Conservation (phyloP, 768 basidiomycete genomes). For the Termitomyces sp. region DNA sequence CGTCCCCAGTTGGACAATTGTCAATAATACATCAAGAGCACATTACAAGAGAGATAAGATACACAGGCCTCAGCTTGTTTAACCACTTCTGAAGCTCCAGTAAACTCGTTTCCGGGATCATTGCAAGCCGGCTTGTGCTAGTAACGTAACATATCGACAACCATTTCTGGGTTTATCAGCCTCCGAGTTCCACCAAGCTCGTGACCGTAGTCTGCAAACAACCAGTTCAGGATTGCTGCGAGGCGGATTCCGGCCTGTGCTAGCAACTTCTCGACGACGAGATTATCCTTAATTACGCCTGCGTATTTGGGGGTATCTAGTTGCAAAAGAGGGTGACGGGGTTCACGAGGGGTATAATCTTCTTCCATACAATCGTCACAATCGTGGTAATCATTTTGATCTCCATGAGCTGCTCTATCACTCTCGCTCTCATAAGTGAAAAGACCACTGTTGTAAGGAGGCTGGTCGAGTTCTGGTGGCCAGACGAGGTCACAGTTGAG, state of each 20-base stretch:
- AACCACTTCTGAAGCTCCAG: too few relatives aligned
- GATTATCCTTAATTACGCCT: conserved; percentile 56
- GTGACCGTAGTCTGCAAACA: conserved; percentile 42
- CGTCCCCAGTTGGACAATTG: too few relatives aligned
- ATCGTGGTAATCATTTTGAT: conserved; percentile 9
- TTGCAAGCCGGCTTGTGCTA: not conserved
- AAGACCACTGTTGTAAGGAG: conserved; percentile 26
- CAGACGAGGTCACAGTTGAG: conserved; percentile 83
- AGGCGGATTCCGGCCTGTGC: conserved; percentile 81
- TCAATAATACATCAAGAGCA: not conserved
- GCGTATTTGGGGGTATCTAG: conserved; percentile 80
- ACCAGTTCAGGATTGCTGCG: conserved; percentile 74
- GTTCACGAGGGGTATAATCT: not conserved
- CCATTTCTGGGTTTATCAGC: not conserved
- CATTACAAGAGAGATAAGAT: not conserved
- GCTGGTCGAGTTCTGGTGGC: conserved; percentile 63
- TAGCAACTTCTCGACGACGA: conserved; percentile 77
- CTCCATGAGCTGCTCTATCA: not conserved
- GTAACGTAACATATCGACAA: not conserved
- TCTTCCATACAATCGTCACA: conserved; percentile 8
- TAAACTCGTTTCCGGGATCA: not conserved
- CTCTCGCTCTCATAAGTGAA: not conserved
- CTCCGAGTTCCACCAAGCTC: not conserved
- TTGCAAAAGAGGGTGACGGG: conserved; percentile 42
- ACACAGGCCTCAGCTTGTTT: not conserved